phyloP scores from a whole-genome alignment of 768 basidiomycete species.

The Guyanaporus albipodus region DNA sequence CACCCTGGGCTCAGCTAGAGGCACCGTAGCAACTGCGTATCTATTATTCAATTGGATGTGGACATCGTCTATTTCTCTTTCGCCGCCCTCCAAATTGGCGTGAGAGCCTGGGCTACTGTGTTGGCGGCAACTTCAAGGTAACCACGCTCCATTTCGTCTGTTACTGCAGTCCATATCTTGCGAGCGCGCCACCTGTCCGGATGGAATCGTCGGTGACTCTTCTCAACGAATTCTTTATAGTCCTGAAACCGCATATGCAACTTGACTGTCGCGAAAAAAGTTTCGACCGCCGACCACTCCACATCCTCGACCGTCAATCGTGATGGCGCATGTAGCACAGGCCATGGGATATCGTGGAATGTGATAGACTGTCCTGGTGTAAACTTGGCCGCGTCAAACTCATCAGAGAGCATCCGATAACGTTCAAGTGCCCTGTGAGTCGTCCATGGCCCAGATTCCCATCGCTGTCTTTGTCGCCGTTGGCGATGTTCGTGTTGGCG shows the following conservation, averaged over 20 bases:
- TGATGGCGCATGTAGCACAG: slow-evolving; percentile 54
- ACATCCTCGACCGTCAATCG: slow-evolving; percentile 59
- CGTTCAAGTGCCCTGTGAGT: slow-evolving; percentile 63
- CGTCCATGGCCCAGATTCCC: slow-evolving; percentile 63
- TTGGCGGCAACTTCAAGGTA: slow-evolving; percentile 68
- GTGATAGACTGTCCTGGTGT: slow-evolving; percentile 47
- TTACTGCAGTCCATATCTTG: slow-evolving; percentile 53
- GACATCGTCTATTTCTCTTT: slow-evolving; percentile 22
- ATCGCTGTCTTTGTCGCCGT: slow-evolving; percentile 49
- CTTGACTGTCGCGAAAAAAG: slow-evolving; percentile 58
- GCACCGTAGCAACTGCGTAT: too few species aligned
- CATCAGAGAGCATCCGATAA: slow-evolving; percentile 55
- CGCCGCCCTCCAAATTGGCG: slow-evolving; percentile 58
- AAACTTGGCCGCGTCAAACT: slow-evolving; percentile 63
- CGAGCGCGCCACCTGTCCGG: slow-evolving; percentile 77
- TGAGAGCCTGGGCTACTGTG: slow-evolving; percentile 70
- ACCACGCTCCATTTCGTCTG: slow-evolving; percentile 53
- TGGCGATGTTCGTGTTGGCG: slow-evolving; percentile 39
- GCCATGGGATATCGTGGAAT: slow-evolving; percentile 72
- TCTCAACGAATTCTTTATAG: slow-evolving; percentile 62
- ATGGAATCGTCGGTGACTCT: slow-evolving; percentile 71
- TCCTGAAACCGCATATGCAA: slow-evolving; percentile 54
- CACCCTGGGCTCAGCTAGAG: too few species aligned
- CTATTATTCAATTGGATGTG: too few species aligned
- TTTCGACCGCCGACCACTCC: slow-evolving; percentile 66